phyloP scores from a whole-genome alignment of 2,329 filamentous ascomycete species.

The Botrytis cinerea region DNA sequence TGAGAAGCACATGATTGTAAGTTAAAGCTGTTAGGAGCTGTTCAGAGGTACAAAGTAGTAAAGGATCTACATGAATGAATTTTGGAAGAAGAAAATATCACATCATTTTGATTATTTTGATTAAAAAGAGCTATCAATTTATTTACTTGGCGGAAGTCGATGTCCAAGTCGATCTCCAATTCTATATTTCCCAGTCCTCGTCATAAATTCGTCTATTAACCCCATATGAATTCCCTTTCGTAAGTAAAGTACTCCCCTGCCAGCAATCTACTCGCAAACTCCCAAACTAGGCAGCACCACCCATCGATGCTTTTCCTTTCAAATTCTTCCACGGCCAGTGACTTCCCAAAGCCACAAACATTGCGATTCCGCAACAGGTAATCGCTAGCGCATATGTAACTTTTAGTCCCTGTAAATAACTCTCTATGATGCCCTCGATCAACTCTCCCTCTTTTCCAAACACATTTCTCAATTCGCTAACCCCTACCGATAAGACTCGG shows the following conservation, averaged over 20 bases:
- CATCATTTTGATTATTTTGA: not conserved
- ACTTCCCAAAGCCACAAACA: conserved; percentile 42
- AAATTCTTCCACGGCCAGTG: conserved; percentile 42
- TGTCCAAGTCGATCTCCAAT: not conserved
- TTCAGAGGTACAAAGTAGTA: not conserved
- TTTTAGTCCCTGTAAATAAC: conserved; percentile 66
- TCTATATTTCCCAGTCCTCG: not conserved
- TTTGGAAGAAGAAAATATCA: not conserved
- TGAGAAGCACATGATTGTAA: not conserved
- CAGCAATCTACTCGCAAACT: not conserved
- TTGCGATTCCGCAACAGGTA: conserved; percentile 49
- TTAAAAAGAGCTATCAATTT: not conserved
- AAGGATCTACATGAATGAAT: not conserved
- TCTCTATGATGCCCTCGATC: conserved; percentile 55
- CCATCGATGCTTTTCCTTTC: conserved; percentile 36
- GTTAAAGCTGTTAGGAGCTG: not conserved
- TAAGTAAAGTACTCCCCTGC: too few relatives aligned
- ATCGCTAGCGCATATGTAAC: conserved; percentile 61
- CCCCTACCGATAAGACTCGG: conserved; percentile 48
- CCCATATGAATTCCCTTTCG: not conserved
- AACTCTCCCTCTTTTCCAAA: conserved; percentile 49
- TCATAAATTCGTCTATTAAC: not conserved
- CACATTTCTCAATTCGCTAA: conserved; percentile 56
- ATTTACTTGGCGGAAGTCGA: not conserved
- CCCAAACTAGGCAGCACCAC: conserved; percentile 27